A percentile compares a stretch with the other conserved stretches of the same genome.
Evolutionary conservation across 78 protist species (phyloP).

Genomic region (Pelomyxa schiedti): DNA sequence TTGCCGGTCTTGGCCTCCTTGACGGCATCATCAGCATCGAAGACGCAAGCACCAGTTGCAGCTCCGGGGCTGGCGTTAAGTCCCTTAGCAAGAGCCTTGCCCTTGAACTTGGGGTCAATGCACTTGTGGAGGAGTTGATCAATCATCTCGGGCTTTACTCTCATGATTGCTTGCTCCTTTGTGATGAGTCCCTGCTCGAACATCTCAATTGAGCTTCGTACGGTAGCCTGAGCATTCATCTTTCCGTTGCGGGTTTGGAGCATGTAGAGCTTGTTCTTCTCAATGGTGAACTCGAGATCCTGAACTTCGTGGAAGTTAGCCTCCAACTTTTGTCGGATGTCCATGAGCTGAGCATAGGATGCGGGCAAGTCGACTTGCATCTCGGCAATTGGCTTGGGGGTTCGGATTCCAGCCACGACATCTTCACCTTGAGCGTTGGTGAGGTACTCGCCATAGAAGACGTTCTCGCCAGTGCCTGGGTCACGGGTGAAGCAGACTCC

Average conservation of each 20-base stretch:
- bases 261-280: conserved; percentile 56
- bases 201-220: conserved; percentile 59
- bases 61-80: conserved; percentile 68
- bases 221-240: conserved; percentile 46
- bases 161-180: conserved; percentile 40
- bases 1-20: conserved; percentile 5
- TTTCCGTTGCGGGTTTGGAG: conserved; percentile 62
- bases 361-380: conserved; percentile 19
- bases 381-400: conserved; percentile 29
- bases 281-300: conserved; percentile 79
- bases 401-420: conserved; percentile 83
- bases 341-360: conserved; percentile 16
- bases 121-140: conserved; percentile 22
- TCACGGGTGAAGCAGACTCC: conserved; percentile 77
- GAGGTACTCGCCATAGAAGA: conserved; percentile 76
- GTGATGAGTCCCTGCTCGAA: conserved; percentile 65
- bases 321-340: conserved; percentile 32
- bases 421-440: conserved; percentile 87
- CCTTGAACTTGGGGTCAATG: conserved; percentile 32
- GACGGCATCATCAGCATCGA: conserved; percentile 30
- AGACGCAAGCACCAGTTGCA: conserved; percentile 36
- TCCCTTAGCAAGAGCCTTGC: conserved; percentile 31
- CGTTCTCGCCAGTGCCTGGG: conserved; percentile 66
- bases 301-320: conserved; percentile 38
- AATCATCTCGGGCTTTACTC: conserved; percentile 26